A percentile compares a stretch with the other conserved stretches of the same genome.
phyloP scores from a whole-genome alignment of 257 asterid genomes.

The Solanum chiquidenum region DNA sequence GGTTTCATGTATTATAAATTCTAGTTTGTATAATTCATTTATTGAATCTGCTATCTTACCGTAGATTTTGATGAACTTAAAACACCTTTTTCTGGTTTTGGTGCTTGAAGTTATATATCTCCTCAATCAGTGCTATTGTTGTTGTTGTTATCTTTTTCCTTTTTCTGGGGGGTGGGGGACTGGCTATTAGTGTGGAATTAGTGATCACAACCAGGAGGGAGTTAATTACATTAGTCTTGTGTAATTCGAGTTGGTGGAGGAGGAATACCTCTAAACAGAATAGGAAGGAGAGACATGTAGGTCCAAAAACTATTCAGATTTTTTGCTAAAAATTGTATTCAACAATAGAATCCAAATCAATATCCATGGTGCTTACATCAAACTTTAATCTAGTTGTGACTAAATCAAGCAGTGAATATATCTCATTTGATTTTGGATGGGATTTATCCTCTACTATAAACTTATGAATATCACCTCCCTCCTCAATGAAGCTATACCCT shows the following conservation, averaged over 20 bases:
- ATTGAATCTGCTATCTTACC: neutral
- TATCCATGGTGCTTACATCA: neutral
- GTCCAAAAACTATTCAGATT: neutral
- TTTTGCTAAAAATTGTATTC: neutral
- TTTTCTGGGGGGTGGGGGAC: neutral
- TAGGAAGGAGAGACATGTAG: neutral
- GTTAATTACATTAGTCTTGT: neutral
- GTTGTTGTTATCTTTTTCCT: neutral
- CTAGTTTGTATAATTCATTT: neutral
- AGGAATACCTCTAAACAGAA: neutral
- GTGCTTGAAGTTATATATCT: neutral
- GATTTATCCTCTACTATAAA: conserved; percentile 67
- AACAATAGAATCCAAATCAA: conserved; percentile 22
- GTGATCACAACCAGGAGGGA: neutral
- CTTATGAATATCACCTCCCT: conserved; percentile 60
- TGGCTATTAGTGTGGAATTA: neutral
- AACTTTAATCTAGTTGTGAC: conserved; percentile 37
- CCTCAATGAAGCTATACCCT: conserved; percentile 79
- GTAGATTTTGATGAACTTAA: neutral
- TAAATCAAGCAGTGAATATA: conserved; percentile 31
- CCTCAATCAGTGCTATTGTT: neutral
- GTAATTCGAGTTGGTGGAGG: neutral
- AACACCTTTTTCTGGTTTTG: neutral
- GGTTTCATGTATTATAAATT: neutral
- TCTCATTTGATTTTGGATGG: conserved; percentile 39